Conservation (phyloP, 345 rosid genomes). For the Anacardium occidentale region DNA sequence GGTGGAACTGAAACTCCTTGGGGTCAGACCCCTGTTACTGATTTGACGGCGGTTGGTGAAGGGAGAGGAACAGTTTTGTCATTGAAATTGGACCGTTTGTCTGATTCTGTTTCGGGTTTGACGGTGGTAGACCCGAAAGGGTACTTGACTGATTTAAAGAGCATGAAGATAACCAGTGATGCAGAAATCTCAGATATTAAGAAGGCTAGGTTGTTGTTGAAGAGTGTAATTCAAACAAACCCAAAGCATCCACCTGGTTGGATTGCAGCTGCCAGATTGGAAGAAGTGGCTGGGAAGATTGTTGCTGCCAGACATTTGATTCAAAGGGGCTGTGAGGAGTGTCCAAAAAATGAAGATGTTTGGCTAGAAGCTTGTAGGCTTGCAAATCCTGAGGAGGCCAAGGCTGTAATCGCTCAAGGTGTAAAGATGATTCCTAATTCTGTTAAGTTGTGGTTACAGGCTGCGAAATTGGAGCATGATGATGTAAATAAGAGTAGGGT, state of each 20-base stretch:
- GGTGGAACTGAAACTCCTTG: slow-evolving; percentile 91
- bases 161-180: slow-evolving; percentile 95
- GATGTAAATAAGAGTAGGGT: slow-evolving; percentile 73
- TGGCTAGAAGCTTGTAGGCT: slow-evolving; percentile 95
- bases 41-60: slow-evolving; percentile 91
- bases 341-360: slow-evolving; percentile 86
- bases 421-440: slow-evolving; percentile 84
- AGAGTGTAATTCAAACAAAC: slow-evolving; percentile 83
- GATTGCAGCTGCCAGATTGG: slow-evolving; percentile 95
- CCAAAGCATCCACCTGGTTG: slow-evolving; percentile 93
- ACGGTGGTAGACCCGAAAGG: slow-evolving; percentile 97
- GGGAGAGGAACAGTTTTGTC: slow-evolving; percentile 95
- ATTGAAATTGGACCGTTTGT: slow-evolving; percentile 82
- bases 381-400: slow-evolving; percentile 84
- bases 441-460: slow-evolving; percentile 87
- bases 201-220: slow-evolving; percentile 83
- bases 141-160: slow-evolving; percentile 84
- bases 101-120: slow-evolving; percentile 80
- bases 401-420: slow-evolving; percentile 84
- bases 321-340: slow-evolving; percentile 87
- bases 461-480: slow-evolving; percentile 81
- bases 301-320: slow-evolving; percentile 76
- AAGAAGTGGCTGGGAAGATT: slow-evolving; percentile 95
- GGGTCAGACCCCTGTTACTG: slow-evolving; percentile 82
- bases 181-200: slow-evolving; percentile 91